A percentile compares a stretch with the other conserved stretches of the same genome.
Conservation (phyloP, 805 yeast species). For the Kluyveromyces nonfermentans region DNA sequence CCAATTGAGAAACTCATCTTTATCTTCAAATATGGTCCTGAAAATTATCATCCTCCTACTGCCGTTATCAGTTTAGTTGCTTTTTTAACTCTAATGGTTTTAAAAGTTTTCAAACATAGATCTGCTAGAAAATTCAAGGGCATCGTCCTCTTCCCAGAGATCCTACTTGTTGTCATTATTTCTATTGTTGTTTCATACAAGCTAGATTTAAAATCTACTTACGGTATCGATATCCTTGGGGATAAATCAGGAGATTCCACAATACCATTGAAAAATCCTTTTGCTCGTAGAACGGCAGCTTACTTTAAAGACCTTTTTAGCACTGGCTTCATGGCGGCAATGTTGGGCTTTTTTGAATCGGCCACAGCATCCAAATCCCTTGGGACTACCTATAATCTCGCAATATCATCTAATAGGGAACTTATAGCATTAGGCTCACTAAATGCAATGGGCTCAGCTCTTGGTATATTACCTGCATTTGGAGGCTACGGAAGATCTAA, state of each 20-base stretch:
- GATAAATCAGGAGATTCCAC: conserved; percentile 43
- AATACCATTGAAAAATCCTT: conserved; percentile 45
- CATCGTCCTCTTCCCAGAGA: conserved; percentile 73
- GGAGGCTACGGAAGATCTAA: conserved; percentile 95
- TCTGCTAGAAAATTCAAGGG: conserved; percentile 29
- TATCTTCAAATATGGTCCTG: conserved; percentile 37
- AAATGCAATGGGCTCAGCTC: conserved; percentile 48
- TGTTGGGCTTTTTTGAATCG: conserved; percentile 86
- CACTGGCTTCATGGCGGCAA: conserved; percentile 70
- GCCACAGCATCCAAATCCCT: conserved; percentile 87
- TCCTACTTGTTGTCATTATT: conserved; percentile 59
- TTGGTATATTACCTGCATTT: conserved; percentile 78
- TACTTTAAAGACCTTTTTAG: conserved; percentile 48
- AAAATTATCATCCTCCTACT: conserved; percentile 48
- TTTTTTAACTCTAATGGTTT: conserved; percentile 35
- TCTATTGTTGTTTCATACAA: conserved; percentile 44
- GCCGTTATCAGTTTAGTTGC: conserved; percentile 48
- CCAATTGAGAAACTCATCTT: conserved; percentile 63
- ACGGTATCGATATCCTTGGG: conserved; percentile 66
- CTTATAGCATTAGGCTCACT: conserved; percentile 79
- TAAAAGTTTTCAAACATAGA: conserved; percentile 36
- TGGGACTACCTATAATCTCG: conserved; percentile 60
- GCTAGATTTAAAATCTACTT: conserved; percentile 38
- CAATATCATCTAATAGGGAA: conserved; percentile 75
- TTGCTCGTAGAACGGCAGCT: conserved; percentile 37